Percentiles rank a stretch among this genome's conserved stretches.
These are phyloP conservation scores for Pestalotiopsis sp. DNA, from an alignment of 2,329 filamentous ascomycete species.

Conservation along the genomic window DNA sequence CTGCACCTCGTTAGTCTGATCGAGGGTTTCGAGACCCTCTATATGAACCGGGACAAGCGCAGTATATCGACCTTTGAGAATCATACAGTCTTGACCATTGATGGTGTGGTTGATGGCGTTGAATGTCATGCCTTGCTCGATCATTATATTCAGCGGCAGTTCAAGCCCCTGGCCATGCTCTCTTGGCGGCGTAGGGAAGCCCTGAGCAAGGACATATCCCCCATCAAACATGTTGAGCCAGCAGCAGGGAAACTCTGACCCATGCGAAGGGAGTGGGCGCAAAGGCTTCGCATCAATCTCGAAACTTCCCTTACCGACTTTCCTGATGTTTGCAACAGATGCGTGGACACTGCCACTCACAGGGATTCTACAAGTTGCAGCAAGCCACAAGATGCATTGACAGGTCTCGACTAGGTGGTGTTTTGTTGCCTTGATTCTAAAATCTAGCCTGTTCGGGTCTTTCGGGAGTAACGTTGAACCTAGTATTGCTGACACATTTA, in stretches of 20 bases:
- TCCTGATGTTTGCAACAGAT: neutral
- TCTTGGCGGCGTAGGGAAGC: too few species aligned
- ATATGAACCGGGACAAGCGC: neutral
- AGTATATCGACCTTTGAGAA: neutral
- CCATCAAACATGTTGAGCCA: too few species aligned
- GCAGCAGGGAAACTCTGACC: too few species aligned
- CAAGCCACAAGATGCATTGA: neutral
- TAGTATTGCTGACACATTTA: neutral
- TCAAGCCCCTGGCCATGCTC: too few species aligned
- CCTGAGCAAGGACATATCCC: too few species aligned
- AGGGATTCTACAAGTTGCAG: neutral
- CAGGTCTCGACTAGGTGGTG: neutral
- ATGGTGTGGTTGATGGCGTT: neutral
- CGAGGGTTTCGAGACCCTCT: neutral
- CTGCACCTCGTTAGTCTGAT: neutral
- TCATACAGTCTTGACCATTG: neutral
- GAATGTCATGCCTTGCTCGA: neutral
- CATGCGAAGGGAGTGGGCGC: too few species aligned
- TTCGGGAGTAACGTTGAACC: neutral
- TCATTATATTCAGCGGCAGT: neutral
- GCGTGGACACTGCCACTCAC: neutral
- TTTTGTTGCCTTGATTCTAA: neutral
- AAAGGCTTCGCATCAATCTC: neutral
- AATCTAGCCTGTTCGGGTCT: neutral
- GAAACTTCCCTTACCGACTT: neutral